Base-by-base conservation (phyloP, 2,329 filamentous ascomycete genomes). In the Ascosphaera pollenicola region DNA sequence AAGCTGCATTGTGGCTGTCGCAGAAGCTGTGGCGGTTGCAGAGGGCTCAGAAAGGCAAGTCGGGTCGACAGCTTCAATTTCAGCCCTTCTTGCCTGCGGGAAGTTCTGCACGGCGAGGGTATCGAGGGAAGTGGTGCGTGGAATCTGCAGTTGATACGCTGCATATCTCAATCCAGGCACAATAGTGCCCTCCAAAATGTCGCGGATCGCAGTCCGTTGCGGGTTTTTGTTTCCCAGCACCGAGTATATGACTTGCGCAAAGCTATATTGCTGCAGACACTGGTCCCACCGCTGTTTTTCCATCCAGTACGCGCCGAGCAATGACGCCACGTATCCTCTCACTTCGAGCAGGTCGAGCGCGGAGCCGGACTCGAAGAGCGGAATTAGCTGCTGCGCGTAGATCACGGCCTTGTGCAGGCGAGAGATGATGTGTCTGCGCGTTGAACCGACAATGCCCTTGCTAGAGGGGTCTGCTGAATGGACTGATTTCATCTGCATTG, bases 161-260 rank as follows among this genome's bases (percentile, higher is more conserved):
- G 85, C 85, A 56, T 91, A 95, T 45, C 87, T 77, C 50, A 98
- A 81, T 44, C 84, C 92, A 2, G 85, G 85, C 54, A 98, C 89
- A 44, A 93, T 76, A 3, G 80, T 91, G 49, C 80, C 76, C 37
- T 78, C 73, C 41, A 98, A 63, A 17, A 94, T 67, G 44, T 95
- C 87, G 53, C 80, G 84, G 65, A 82, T 89, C 28, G 79, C 64
- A 42, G 93, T 87, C 44, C 73, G 76, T 53, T 74, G 77, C 44
- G 61, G 71, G 37, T 51, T 49, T 44, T 69, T 64, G 19, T 68
- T 66, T 15, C 75, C 66, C 35, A 98, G 64, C 1, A 79, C 75
- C 43, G 70, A 75, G 62, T 95, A 98, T 49, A 93, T 77, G 41
- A 93, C 68, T 44, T 81, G 71, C 16, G 83, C 73, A 18, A 77